phyloP scores from a whole-genome alignment of 345 rosid species.

The Aegle marmelos region DNA sequence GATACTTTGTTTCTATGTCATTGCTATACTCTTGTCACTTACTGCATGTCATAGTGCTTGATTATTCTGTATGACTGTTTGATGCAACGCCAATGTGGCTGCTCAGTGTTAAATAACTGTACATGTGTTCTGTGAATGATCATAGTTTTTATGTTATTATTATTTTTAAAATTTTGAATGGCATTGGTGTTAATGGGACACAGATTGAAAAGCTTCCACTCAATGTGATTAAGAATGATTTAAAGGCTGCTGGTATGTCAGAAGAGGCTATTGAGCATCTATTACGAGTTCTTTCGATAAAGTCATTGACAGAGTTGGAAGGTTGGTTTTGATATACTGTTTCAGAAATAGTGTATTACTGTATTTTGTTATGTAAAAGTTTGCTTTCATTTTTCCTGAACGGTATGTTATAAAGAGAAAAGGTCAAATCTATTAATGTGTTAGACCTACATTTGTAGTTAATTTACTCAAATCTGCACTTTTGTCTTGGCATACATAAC shows the following conservation, averaged over 20 bases:
- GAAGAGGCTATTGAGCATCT: slow-evolving; percentile 66
- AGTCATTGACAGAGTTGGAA: slow-evolving; percentile 74
- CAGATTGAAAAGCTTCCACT: slow-evolving; percentile 80
- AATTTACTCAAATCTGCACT: background rate
- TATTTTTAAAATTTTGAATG: background rate
- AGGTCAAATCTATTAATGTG: background rate
- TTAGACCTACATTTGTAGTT: background rate
- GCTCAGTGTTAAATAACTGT: background rate
- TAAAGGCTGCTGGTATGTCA: slow-evolving; percentile 60
- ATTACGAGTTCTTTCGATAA: slow-evolving; percentile 70
- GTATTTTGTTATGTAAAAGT: background rate
- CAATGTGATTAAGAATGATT: slow-evolving; percentile 73
- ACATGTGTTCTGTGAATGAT: background rate
- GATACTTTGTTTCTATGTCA: background rate
- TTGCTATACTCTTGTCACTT: slow-evolving; percentile 7
- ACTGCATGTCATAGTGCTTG: background rate
- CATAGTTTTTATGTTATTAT: background rate
- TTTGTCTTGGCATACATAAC: background rate
- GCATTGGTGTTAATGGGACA: slow-evolving; percentile 8
- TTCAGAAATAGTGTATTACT: slow-evolving; percentile 2
- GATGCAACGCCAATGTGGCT: background rate
- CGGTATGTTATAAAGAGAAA: background rate
- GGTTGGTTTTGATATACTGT: slow-evolving; percentile 37
- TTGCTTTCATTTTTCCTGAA: background rate
- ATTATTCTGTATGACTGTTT: slow-evolving; percentile 2